phyloP scores from a whole-genome alignment of 2,329 filamentous ascomycete genomes.

The Sclerotinia sclerotiorum region DNA sequence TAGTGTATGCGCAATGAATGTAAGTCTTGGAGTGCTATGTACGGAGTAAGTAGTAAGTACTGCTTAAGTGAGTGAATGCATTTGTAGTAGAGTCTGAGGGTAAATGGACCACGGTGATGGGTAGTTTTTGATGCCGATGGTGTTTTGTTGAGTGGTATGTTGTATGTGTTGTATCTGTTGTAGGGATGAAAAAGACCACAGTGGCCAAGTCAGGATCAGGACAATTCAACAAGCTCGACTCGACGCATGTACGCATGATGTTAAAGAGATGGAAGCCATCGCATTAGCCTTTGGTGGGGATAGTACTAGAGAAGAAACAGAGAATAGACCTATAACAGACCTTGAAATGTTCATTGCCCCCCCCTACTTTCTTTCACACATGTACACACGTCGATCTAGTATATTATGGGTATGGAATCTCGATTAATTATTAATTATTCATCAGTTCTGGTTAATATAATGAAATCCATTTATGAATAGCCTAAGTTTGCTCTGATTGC shows the following conservation, averaged over 20 bases:
- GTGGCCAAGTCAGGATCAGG: neutral
- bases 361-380: too few relatives aligned
- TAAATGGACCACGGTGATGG: conserved; percentile 2
- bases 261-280: neutral
- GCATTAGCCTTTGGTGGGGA: neutral
- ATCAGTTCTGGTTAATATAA: too few relatives aligned
- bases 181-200: neutral
- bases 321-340: too few relatives aligned
- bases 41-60: neutral
- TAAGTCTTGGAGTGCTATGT: neutral
- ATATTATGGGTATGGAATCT: too few relatives aligned
- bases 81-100: neutral
- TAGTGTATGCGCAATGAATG: neutral
- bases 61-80: too few relatives aligned
- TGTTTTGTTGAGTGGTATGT: neutral
- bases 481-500: too few relatives aligned
- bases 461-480: too few relatives aligned
- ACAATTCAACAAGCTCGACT: neutral
- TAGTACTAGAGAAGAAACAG: neutral
- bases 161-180: neutral
- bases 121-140: neutral
- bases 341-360: too few relatives aligned
- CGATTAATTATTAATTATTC: too few relatives aligned
- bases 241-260: neutral
- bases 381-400: too few relatives aligned